These are phyloP conservation scores for Fraxinus velutina DNA, from an alignment of 305 asterid species.

Conservation along the genomic window DNA sequence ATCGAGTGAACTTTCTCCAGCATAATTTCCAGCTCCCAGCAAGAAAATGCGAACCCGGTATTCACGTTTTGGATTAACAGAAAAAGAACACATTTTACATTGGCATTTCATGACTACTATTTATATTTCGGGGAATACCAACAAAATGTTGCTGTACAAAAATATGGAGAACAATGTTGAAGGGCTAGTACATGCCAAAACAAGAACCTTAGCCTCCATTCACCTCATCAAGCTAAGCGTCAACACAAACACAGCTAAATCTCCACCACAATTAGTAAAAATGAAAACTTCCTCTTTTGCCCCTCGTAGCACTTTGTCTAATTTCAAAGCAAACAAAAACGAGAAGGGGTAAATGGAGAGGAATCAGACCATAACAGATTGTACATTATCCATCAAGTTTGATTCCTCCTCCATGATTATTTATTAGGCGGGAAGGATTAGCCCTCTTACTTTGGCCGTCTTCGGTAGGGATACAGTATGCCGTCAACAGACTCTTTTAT, in stretches of 20 bases:
- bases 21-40: neutral
- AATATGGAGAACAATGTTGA: neutral
- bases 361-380: neutral
- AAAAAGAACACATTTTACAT: neutral
- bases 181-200: neutral
- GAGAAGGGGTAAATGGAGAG: neutral
- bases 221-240: neutral
- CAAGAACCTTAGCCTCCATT: neutral
- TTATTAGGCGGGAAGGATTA: constrained; percentile 8
- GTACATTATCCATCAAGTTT: neutral
- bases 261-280: neutral
- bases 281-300: neutral
- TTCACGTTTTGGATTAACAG: neutral
- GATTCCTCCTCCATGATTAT: constrained; percentile 19
- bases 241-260: neutral
- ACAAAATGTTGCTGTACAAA: neutral
- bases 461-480: constrained; percentile 56
- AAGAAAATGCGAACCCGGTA: neutral
- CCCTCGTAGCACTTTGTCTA: neutral
- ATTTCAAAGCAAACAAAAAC: neutral
- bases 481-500: constrained; percentile 68
- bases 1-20: neutral
- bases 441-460: constrained; percentile 60
- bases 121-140: neutral
- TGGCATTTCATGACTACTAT: neutral